Percentiles rank a stretch among this genome's conserved stretches.
phyloP scores from a whole-genome alignment of 257 asterid species.

The Nicotiana benthamiana region DNA sequence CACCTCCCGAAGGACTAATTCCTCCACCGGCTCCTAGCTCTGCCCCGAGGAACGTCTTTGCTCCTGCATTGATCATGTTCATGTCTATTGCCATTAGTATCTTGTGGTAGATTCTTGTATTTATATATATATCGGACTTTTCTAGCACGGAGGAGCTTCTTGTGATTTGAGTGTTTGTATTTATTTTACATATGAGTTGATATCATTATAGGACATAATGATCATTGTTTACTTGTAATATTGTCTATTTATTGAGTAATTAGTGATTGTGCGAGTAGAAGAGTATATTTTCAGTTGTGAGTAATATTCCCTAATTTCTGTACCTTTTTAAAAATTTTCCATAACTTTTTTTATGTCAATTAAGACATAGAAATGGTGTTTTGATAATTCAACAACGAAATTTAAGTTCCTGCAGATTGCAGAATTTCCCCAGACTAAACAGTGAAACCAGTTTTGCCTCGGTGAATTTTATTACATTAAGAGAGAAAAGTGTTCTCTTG shows the following conservation, averaged over 20 bases:
- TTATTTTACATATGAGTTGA: background rate
- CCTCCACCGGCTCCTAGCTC: conserved; percentile 33
- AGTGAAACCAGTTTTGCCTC: too few relatives aligned
- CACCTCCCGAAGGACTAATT: background rate
- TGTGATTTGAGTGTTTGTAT: conserved; percentile 10
- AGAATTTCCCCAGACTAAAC: too few relatives aligned
- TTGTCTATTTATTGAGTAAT: background rate
- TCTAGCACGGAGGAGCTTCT: conserved; percentile 3
- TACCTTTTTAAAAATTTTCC: background rate
- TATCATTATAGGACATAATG: background rate
- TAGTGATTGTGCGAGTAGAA: background rate
- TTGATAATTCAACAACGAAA: too few relatives aligned
- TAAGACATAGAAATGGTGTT: too few relatives aligned
- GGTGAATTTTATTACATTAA: too few relatives aligned
- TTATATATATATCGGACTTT: background rate
- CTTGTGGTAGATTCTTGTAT: conserved; percentile 21
- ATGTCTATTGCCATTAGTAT: conserved; percentile 18
- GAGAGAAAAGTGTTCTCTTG: too few relatives aligned
- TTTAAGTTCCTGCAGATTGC: too few relatives aligned
- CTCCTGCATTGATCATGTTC: conserved; percentile 11
- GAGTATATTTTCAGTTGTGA: background rate
- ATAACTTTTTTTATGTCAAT: too few relatives aligned
- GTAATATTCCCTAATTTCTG: too few relatives aligned
- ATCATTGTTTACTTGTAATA: background rate
- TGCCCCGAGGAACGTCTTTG: conserved; percentile 9